Percentiles rank a stretch among this genome's conserved stretches.
phyloP scores from a whole-genome alignment of 139 green algal species.

The Tetradesmus obliquus region DNA sequence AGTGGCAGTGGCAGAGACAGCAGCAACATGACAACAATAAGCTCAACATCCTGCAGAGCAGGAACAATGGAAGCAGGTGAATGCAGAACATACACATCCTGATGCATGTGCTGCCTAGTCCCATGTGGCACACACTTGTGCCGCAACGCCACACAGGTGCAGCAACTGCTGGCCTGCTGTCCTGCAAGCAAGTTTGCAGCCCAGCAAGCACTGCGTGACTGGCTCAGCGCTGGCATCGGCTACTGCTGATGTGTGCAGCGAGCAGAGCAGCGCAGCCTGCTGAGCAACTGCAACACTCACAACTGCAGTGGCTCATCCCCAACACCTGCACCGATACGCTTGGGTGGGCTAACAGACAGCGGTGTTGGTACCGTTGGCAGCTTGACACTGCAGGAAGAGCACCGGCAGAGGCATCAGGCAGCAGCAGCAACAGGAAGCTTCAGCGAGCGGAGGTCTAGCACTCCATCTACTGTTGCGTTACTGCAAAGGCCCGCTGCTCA shows the following conservation, averaged over 20 bases:
- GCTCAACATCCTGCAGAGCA: not conserved
- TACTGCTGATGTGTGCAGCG: not conserved
- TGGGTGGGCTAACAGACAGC: conserved; percentile 40
- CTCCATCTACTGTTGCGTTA: no score
- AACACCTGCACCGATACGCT: not conserved
- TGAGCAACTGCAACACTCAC: not conserved
- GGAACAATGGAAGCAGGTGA: not conserved
- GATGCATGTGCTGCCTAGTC: no score
- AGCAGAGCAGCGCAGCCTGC: not conserved
- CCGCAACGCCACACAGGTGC: not conserved
- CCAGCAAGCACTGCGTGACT: no score
- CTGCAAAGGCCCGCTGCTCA: no score
- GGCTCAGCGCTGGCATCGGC: no score
- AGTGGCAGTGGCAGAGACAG: not conserved
- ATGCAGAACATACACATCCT: not conserved
- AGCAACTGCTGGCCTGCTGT: not conserved
- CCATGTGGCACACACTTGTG: not conserved
- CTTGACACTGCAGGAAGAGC: conserved; percentile 1
- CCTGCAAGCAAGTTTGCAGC: not conserved
- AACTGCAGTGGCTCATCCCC: not conserved
- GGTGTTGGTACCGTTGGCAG: conserved; percentile 20
- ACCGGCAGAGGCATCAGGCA: not conserved
- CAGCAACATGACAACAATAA: not conserved
- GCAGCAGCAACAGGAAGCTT: not conserved
- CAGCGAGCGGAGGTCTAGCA: no score